phyloP scores from a whole-genome alignment of 1,139 yeast genomes.

The Protomyces arabidopsidicola region DNA sequence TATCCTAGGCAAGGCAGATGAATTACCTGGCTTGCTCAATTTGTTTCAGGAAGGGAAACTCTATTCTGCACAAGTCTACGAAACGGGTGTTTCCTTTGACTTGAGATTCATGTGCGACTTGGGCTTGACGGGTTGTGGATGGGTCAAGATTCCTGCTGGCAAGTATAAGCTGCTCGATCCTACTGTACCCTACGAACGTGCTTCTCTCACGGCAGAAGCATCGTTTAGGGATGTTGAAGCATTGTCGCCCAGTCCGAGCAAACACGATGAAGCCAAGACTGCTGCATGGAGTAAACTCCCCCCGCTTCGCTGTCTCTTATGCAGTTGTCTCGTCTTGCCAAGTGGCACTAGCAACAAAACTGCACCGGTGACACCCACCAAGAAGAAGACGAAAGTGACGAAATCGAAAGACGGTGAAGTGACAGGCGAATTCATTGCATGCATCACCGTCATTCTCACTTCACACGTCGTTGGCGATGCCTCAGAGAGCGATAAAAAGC shows the following conservation, averaged over 20 bases:
- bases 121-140: slow-evolving; percentile 20
- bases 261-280: slow-evolving; percentile 14
- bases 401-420: neutral
- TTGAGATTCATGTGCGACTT: slow-evolving; percentile 17
- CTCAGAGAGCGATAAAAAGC: neutral
- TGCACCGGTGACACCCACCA: neutral
- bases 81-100: slow-evolving; percentile 17
- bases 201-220: slow-evolving; percentile 4
- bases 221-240: neutral
- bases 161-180: neutral
- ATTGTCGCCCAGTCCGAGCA: slow-evolving; percentile 10
- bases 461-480: neutral
- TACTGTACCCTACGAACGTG: slow-evolving; percentile 3
- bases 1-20: slow-evolving; percentile 18
- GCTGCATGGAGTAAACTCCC: slow-evolving; percentile 11
- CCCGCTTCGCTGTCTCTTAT: slow-evolving; percentile 6
- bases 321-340: slow-evolving; percentile 1
- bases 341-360: neutral
- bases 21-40: slow-evolving; percentile 15
- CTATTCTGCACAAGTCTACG: slow-evolving; percentile 19
- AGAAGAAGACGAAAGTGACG: slow-evolving; percentile 5
- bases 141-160: slow-evolving; percentile 4
- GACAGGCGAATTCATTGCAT: neutral
- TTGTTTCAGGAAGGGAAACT: slow-evolving; percentile 11
- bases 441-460: neutral